Conservation (phyloP, 2,329 filamentous ascomycete genomes). For the Clonostachys byssicola region DNA sequence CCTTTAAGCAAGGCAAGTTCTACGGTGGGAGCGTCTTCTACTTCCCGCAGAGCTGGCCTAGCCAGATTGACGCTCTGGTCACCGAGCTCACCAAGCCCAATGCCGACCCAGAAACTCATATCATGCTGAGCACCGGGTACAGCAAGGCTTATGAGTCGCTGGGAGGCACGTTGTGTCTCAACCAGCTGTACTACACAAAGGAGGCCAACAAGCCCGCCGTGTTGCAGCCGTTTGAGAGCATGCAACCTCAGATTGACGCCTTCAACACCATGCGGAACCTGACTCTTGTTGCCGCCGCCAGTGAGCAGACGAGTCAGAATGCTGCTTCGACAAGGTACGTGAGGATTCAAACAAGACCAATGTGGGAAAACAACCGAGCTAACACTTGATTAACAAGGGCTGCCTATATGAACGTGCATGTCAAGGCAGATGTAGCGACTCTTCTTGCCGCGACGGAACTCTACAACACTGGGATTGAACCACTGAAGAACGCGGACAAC, state of each 20-base stretch:
- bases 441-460: too few relatives aligned
- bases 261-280: constrained; percentile 3
- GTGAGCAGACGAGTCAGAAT: too few relatives aligned
- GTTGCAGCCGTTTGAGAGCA: constrained; percentile 5
- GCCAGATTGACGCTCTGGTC: constrained; percentile 12
- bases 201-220: constrained; percentile 1
- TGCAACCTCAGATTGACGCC: constrained; percentile 5
- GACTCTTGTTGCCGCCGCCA: constrained; percentile 6
- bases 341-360: too few relatives aligned
- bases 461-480: too few relatives aligned
- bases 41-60: constrained; percentile 8
- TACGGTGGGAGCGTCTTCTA: constrained; percentile 14
- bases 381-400: too few relatives aligned
- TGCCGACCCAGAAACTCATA: constrained; percentile 9
- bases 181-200: constrained; percentile 6
- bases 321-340: too few relatives aligned
- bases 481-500: too few relatives aligned
- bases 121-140: constrained; percentile 11
- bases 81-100: constrained; percentile 8
- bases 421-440: too few relatives aligned
- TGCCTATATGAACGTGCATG: too few relatives aligned
- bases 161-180: constrained; percentile 4
- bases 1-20: constrained; percentile 2
- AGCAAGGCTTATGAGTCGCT: constrained; percentile 8
- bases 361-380: too few relatives aligned